Conservation (phyloP, 192 early-diverging fungal species). For the Podila epicladia region DNA sequence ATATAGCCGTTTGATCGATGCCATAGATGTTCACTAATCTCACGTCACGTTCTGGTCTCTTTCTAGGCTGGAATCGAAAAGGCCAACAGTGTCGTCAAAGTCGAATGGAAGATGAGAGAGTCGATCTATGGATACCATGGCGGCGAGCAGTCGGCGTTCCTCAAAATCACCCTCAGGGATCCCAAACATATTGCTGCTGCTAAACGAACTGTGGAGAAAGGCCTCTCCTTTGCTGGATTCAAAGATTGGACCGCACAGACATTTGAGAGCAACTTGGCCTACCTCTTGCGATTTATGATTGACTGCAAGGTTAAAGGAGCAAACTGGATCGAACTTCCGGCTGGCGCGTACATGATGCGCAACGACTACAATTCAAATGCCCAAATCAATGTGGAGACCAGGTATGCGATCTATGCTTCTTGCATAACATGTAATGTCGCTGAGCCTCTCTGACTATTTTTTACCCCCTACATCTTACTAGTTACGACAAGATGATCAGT, state of each 20-base stretch:
- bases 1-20: not conserved
- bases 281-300: constrained; percentile 95
- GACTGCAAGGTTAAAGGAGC: constrained; percentile 85
- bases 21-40: not conserved
- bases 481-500: constrained; percentile 80
- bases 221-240: constrained; percentile 43
- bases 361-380: constrained; percentile 58
- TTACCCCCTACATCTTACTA: not conserved
- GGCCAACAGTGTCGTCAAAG: constrained; percentile 56
- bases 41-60: constrained; percentile 14
- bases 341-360: constrained; percentile 73
- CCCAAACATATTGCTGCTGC: constrained; percentile 50
- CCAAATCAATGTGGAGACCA: constrained; percentile 87
- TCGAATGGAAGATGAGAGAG: constrained; percentile 82
- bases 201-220: constrained; percentile 36
- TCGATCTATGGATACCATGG: constrained; percentile 91
- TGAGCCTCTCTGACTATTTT: no score
- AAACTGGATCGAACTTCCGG: constrained; percentile 92
- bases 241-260: constrained; percentile 50
- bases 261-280: constrained; percentile 92
- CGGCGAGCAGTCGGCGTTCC: constrained; percentile 79
- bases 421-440: not conserved
- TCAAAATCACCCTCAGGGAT: constrained; percentile 77
- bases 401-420: constrained; percentile 44
- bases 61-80: constrained; percentile 48